Base-by-base conservation (phyloP, 371 early-diverging fungal genomes). In the Spraguea lophii region DNA sequence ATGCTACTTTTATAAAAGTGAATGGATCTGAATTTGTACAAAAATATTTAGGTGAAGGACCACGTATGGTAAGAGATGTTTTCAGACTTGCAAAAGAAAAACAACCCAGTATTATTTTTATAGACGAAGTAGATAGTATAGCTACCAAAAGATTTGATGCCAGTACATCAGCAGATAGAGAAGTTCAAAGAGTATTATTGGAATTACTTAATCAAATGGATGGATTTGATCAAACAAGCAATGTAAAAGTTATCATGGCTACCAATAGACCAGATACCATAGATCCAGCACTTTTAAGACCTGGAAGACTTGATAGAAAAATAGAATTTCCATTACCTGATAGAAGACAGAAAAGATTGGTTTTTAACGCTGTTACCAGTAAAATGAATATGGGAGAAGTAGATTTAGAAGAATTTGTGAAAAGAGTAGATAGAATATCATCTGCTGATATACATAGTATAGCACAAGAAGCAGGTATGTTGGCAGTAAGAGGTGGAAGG, bases 151-250 rank as follows among this genome's bases (percentile, higher is more conserved):
- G 99, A 65, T 95, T 91, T 62, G 97, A 95, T 76, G 92, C 95
- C 3, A 91, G 93, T 65, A 95, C 93, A 0, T 91, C 92, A 44
- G 97, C 94, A 2, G 99, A 98, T 72, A 77, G 95, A 57, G 99
- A 98, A 75, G 99, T 98, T 10, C 95, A 98, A 71, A 83, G 99
- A 75, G 91, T 94, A 66, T 69, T 98, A 24, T 73, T 95, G 12
- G 95, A 98, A 74, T 76, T 98, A 56, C 76, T 98, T 55, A 98
- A 86, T 70, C 97, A 95, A 75, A 93, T 98, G 94, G 99, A 98
- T 66, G 99, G 99, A 24, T 95, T 98, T 70, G 95, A 94, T 67
- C 91, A 91, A 72, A 82, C 84, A 3, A 80, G 82, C 19, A 91
- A 90, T 71, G 92, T 97, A n/a, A 92, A 95, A 78, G 92, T 94